Base-by-base conservation (phyloP, 2,329 filamentous ascomycete species). In the Alternaria longipes region DNA sequence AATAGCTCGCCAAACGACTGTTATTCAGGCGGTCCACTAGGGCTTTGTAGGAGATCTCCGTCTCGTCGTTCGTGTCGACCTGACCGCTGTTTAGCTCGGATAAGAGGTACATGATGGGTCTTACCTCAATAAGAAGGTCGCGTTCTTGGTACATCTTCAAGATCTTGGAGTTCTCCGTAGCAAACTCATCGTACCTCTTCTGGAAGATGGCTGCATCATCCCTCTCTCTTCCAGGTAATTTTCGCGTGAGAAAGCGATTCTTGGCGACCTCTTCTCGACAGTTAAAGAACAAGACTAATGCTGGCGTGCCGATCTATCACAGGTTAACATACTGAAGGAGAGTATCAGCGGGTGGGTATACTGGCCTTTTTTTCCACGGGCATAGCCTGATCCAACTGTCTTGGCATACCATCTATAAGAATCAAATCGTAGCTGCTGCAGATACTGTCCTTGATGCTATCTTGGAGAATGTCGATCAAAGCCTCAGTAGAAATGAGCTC, bases 351-450 rank as follows among this genome's bases (percentile, higher is more conserved):
- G 32, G 7, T 36, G 20, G 42, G 34, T 18, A 30, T 8, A 45
- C 57, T 60, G 20, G 55, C 52, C 28, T 44, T 24, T 11, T 45
- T 28, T 45, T 60, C 57, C 30, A 55, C 32, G 32, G 45, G 44
- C 24, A 49, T 42, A 51, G 57, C 57, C 40, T 60, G 57, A 45
- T 56, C 36, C 11, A 51, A 51, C 28, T 41, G 28, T 20, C 57
- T 50, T 24, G 57, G 57, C 45, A 56, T 55, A 16, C 51, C 57
- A 40, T 60, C 57, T 24, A 56, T 18, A 8, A 60, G 40, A n/a
- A 60, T 30, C 40, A 47, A 6, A 20, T 40, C 14, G 14, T 34
- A 26, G 26, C 44, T 20, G 40, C 32, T 30, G 26, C 24, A 41
- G 5, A 14, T 12, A 24, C 40, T 32, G 12, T 14, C 16, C 14